Evolutionary conservation across 164 flowering plant genomes (phyloP).

Genomic region (Vitis rotundifolia): DNA sequence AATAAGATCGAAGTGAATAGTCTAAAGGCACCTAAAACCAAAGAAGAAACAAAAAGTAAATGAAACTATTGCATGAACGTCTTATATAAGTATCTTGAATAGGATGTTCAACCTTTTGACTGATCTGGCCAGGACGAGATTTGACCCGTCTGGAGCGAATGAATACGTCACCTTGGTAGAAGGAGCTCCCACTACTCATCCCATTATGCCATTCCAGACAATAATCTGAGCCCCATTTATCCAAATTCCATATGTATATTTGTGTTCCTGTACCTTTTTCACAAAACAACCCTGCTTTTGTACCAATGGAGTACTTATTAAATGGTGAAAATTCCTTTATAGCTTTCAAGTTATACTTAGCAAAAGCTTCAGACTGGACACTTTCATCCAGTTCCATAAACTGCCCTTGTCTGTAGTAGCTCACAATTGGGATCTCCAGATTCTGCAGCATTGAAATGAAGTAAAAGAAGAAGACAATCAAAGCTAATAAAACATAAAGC

Average conservation of each 20-base stretch:
- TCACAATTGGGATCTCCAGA: slow-evolving; percentile 57
- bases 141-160: slow-evolving; percentile 49
- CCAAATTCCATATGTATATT: slow-evolving; percentile 66
- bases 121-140: slow-evolving; percentile 60
- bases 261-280: slow-evolving; percentile 53
- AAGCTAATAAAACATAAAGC: neutral
- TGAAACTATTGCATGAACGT: neutral
- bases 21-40: slow-evolving; percentile 53
- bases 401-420: slow-evolving; percentile 41
- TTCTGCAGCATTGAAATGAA: slow-evolving; percentile 32
- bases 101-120: slow-evolving; percentile 35
- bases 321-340: slow-evolving; percentile 62
- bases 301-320: slow-evolving; percentile 58
- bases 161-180: slow-evolving; percentile 47
- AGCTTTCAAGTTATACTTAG: slow-evolving; percentile 39
- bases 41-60: neutral
- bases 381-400: slow-evolving; percentile 49
- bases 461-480: neutral
- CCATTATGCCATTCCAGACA: slow-evolving; percentile 46
- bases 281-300: slow-evolving; percentile 38
- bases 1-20: slow-evolving; percentile 53
- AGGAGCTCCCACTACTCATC: slow-evolving; percentile 26
- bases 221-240: slow-evolving; percentile 54
- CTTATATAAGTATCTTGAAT: neutral
- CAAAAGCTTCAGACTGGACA: slow-evolving; percentile 38